Base-by-base conservation (phyloP, 331 rosid genomes). In the Quercus tomentella region DNA sequence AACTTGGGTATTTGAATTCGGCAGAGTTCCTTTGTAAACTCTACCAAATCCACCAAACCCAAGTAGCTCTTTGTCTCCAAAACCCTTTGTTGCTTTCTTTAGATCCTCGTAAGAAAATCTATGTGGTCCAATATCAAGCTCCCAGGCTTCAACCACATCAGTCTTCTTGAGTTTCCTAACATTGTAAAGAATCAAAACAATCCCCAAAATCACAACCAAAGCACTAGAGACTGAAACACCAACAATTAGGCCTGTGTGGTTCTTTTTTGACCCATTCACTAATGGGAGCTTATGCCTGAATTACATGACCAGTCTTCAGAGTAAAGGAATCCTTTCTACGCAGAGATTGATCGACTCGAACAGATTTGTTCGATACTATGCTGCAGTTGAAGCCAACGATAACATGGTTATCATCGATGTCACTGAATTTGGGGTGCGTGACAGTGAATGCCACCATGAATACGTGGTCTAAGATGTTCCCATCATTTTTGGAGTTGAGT, bases 361-460 rank as follows among this genome's bases (percentile, higher is more conserved):
- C 86, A 0, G 91, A 86, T 45, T 69, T 72, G 72, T 88, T 84
- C 17, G 93, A 35, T 35, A 35, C 41, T 1, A 7, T 35, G 41
- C 8, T 35, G 9, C 2, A 6, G 41, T 92, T 87, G 7, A 92
- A 72, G 74, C 87, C 82, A 75, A 90, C 45, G 15, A 91, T 92
- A 0, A 92, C 88, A 31, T 92, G 97, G 62, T 90, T 90, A 23
- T 89, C 91, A 18, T 85, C 86, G 81, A 89, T 90, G 79, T 92
- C 97, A 0, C 35, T 65, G 45, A 90, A 90, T 54, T 90, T 92
- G 2, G 79, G 83, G 84, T 90, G 89, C 57, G 79, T 87, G 4
- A 88, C 88, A 1, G 97, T 92, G 68, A 92, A 90, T 58, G 88
- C 93, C 7, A 90, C 93, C 1, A 92, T 93, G 7, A 88, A 85